These are phyloP conservation scores for Oryza longistaminata DNA, from an alignment of 176 grass and related monocot genomes.

Conservation along the genomic window DNA sequence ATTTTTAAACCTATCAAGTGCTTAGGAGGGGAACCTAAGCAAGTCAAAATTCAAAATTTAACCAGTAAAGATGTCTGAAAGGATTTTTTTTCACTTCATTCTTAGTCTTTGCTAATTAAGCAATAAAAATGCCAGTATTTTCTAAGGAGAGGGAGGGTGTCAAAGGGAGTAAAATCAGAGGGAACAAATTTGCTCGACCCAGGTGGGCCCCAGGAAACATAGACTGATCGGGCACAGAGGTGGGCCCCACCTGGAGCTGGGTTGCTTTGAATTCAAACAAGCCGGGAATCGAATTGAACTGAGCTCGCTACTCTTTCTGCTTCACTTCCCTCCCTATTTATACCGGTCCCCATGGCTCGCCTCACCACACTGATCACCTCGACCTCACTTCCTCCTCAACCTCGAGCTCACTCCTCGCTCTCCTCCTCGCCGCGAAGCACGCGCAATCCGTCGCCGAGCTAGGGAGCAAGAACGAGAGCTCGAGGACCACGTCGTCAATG, in stretches of 20 bases:
- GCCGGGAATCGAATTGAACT: constrained; percentile 7
- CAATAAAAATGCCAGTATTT: no score
- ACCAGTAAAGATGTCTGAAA: no score
- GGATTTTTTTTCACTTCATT: no score
- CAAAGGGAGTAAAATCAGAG: neutral
- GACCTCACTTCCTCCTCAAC: neutral
- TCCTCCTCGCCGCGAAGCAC: neutral
- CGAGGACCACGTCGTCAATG: constrained; percentile 31
- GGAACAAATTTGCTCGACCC: neutral
- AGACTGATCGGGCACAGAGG: neutral
- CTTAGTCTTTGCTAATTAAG: no score
- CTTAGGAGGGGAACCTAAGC: no score
- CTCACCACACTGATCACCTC: constrained; percentile 26
- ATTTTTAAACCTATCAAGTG: no score
- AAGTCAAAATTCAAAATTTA: no score
- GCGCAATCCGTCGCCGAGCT: neutral
- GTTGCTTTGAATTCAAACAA: constrained; percentile 15
- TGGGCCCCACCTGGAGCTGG: neutral
- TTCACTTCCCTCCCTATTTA: constrained; percentile 35
- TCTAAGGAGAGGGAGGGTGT: no score
- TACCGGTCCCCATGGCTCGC: neutral
- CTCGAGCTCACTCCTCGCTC: neutral
- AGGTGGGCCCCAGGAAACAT: neutral
- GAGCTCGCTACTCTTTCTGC: neutral
- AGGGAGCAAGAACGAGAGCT: no score